Conservation (phyloP, 768 basidiomycete genomes). For the Rhodotorula sphaerocarpa region DNA sequence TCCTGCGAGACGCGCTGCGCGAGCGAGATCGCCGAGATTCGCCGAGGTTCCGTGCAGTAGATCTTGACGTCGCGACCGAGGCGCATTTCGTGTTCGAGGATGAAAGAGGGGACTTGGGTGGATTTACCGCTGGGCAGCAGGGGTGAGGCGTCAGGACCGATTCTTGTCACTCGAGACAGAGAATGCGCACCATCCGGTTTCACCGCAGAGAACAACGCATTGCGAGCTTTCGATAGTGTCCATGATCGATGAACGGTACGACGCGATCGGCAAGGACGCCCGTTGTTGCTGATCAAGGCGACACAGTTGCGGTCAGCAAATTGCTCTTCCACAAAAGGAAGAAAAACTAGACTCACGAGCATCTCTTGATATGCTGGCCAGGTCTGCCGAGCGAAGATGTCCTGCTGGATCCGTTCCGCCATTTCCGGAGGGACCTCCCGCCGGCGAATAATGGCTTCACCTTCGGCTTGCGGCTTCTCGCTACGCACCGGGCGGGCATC, state of each 20-base stretch:
- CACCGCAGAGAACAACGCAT: conserved; percentile 76
- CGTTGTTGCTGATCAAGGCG: conserved; percentile 58
- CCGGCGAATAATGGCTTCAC: conserved; percentile 2
- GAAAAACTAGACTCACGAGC: conserved; percentile 55
- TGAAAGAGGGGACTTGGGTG: conserved; percentile 87
- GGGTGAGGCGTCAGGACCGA: too few species aligned
- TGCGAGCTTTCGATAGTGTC: conserved; percentile 63
- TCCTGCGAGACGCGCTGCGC: conserved; percentile 91
- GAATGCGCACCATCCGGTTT: conserved; percentile 60
- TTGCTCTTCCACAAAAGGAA: background rate
- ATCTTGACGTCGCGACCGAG: conserved; percentile 78
- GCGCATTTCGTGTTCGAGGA: conserved; percentile 79
- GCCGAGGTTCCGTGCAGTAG: conserved; percentile 86
- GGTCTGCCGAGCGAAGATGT: conserved; percentile 57
- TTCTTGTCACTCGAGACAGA: too few species aligned
- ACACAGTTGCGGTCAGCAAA: background rate
- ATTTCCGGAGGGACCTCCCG: conserved; percentile 28
- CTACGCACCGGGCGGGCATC: conserved; percentile 5
- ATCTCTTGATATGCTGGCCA: conserved; percentile 72
- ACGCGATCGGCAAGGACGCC: conserved; percentile 73
- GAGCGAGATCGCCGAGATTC: conserved; percentile 91
- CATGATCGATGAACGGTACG: conserved; percentile 66
- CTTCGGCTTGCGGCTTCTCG: conserved; percentile 7
- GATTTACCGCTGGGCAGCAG: conserved; percentile 69
- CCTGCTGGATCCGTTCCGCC: conserved; percentile 53